Evolutionary conservation across 2,329 filamentous ascomycete species (phyloP).

Genomic region (Colletotrichum costaricense): DNA sequence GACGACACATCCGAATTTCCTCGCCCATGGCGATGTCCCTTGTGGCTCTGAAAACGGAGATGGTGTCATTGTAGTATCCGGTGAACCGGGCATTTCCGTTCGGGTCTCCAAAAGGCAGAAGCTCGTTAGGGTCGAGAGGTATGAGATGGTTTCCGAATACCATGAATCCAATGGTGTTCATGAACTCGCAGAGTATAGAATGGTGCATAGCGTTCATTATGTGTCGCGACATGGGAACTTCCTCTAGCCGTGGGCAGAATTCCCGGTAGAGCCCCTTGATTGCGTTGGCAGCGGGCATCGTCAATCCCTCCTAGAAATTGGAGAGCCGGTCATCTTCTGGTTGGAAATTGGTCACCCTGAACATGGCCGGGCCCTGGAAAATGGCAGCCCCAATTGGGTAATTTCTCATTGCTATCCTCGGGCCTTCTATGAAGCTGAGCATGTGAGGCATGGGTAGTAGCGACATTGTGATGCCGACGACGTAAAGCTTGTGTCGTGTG

Average conservation of each 20-base stretch:
- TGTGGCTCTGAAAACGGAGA: background rate
- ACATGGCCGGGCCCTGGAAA: background rate
- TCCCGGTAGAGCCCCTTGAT: background rate
- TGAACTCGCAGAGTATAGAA: background rate
- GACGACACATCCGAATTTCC: background rate
- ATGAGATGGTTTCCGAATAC: background rate
- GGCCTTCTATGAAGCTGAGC: background rate
- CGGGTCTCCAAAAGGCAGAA: background rate
- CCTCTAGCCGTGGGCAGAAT: background rate
- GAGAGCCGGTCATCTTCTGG: background rate
- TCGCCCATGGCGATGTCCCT: background rate
- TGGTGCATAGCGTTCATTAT: background rate
- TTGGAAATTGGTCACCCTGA: background rate
- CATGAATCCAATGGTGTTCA: constrained; percentile 3
- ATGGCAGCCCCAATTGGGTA: background rate
- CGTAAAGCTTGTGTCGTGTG: background rate
- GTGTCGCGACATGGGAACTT: background rate
- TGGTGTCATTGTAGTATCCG: background rate
- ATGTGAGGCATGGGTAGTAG: background rate
- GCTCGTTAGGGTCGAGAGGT: background rate
- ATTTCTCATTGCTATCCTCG: background rate
- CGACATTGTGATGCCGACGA: background rate
- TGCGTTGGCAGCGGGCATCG: background rate
- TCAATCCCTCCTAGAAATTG: background rate
- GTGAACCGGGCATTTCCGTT: background rate